Conservation (phyloP, 768 basidiomycete genomes). For the Boletus fagicola region DNA sequence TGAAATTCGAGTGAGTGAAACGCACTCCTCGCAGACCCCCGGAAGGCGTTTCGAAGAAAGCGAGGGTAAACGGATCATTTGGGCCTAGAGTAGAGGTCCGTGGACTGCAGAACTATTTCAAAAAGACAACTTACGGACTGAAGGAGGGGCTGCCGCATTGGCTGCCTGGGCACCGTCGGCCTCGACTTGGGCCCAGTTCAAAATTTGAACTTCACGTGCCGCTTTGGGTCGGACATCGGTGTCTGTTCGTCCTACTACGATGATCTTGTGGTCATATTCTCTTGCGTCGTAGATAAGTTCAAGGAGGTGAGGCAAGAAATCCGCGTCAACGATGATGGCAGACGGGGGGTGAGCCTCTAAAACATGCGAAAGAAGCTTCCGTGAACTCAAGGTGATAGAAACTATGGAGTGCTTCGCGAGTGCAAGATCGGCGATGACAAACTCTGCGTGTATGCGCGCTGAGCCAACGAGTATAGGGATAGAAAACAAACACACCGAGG, state of each 20-base stretch:
- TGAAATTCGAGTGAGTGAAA: slow-evolving; percentile 81
- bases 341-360: slow-evolving; percentile 64
- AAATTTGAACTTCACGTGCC: slow-evolving; percentile 52
- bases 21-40: slow-evolving; percentile 60
- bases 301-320: slow-evolving; percentile 64
- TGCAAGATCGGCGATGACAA: slow-evolving; percentile 76
- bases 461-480: not conserved
- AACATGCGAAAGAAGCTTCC: slow-evolving; percentile 59
- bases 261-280: slow-evolving; percentile 54
- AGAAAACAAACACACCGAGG: slow-evolving; percentile 49
- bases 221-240: slow-evolving; percentile 45
- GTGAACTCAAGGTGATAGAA: slow-evolving; percentile 62
- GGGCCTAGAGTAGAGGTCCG: slow-evolving; percentile 27
- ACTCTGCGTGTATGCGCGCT: slow-evolving; percentile 47
- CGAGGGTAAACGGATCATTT: slow-evolving; percentile 63
- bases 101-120: not conserved
- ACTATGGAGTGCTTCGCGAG: slow-evolving; percentile 67
- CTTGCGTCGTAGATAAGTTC: slow-evolving; percentile 66
- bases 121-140: slow-evolving; percentile 48
- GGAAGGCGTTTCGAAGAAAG: slow-evolving; percentile 54
- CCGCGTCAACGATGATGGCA: slow-evolving; percentile 70
- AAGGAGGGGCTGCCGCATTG: slow-evolving; percentile 42
- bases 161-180: slow-evolving; percentile 54
- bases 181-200: slow-evolving; percentile 70
- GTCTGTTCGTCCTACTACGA: slow-evolving; percentile 70